Percentiles rank a stretch among this genome's conserved stretches.
These are phyloP conservation scores for Boletus vinaceobasis DNA, from an alignment of 768 basidiomycete genomes.

Conservation along the genomic window DNA sequence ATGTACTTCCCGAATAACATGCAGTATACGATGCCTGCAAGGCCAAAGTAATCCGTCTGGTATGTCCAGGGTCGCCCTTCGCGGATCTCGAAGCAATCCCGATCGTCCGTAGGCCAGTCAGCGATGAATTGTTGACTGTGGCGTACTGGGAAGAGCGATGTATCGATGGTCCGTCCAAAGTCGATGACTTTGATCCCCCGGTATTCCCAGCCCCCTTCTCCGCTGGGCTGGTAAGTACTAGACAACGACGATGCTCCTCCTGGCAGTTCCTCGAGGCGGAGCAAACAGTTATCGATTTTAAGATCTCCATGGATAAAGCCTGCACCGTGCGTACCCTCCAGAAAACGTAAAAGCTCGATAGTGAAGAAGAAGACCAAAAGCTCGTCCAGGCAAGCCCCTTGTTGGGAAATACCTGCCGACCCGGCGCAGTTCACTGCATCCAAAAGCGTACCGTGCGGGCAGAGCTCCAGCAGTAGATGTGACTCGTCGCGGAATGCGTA, in stretches of 20 bases:
- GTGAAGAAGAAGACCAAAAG: constrained; percentile 93
- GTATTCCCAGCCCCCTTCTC: constrained; percentile 78
- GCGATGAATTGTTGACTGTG: constrained; percentile 74
- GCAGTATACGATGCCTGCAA: constrained; percentile 91
- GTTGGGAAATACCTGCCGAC: constrained; percentile 71
- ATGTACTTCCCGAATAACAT: constrained; percentile 98
- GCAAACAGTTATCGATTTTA: constrained; percentile 98
- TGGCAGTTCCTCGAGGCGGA: constrained; percentile 82
- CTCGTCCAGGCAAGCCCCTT: constrained; percentile 84
- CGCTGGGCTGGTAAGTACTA: constrained; percentile 69
- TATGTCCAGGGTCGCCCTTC: constrained; percentile 86
- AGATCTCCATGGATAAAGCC: constrained; percentile 98
- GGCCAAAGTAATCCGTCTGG: constrained; percentile 95
- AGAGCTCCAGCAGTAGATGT: constrained; percentile 82
- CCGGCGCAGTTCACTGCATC: constrained; percentile 86
- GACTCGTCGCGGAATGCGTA: constrained; percentile 89
- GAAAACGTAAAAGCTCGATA: constrained; percentile 77
- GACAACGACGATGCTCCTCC: constrained; percentile 70
- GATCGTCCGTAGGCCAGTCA: constrained; percentile 85
- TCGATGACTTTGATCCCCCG: constrained; percentile 95
- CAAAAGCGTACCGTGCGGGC: constrained; percentile 88
- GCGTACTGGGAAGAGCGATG: constrained; percentile 63
- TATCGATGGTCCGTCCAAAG: constrained; percentile 95
- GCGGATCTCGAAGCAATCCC: constrained; percentile 90
- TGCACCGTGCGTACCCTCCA: constrained; percentile 75